Evolutionary conservation across 1,284 basidiomycete species (phyloP), one percentile per base, ranked within the genome.

Genomic region (Rhodotorula sp.): DNA sequence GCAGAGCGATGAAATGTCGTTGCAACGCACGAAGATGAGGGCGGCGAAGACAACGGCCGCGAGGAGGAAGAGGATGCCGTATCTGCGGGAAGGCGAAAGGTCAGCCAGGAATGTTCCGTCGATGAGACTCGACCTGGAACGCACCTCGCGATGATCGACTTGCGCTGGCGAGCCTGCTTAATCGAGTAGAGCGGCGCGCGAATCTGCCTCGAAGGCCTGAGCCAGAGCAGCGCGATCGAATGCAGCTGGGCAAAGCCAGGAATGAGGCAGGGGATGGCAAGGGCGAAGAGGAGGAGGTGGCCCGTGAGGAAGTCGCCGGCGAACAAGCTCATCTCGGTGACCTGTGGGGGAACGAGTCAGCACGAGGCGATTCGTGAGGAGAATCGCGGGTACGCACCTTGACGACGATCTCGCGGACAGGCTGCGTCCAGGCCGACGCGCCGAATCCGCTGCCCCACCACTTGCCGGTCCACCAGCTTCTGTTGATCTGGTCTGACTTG

Each of bases 401-500:
- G 83, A 97, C 93, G 69, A 97, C 87, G 77, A 87, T 94, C 85
- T 94, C 91, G 80, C 94, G 90, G 69, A 91, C 92, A 54, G 94
- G 93, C 80, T 96, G 94, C 26, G 91, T 92, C 85, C 94, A 89
- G 54, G 88, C 91, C 80, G 92, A 89, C 6, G 86, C 78, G 52
- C 94, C 94, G 46, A 96, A 85, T 7, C 92, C 92, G 60, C 93
- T 89, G 65, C 92, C 92, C 80, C 94, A 94, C 93, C 93, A 96
- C 75, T 91, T 67, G 78, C 94, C 93, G 52, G 92, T 94, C 94
- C 94, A 97, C 93, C 93, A 97, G 15, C 93, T 93, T 46, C 92
- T 86, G 82, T 96, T 97, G 28, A 92, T 94, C 83, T 96, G 93
- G 79, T 97, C 94, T 78, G 95, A 92, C 83, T 96, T 96, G 86